Base-by-base conservation (phyloP, 2,329 filamentous ascomycete species). In the Endothia cerciana region DNA sequence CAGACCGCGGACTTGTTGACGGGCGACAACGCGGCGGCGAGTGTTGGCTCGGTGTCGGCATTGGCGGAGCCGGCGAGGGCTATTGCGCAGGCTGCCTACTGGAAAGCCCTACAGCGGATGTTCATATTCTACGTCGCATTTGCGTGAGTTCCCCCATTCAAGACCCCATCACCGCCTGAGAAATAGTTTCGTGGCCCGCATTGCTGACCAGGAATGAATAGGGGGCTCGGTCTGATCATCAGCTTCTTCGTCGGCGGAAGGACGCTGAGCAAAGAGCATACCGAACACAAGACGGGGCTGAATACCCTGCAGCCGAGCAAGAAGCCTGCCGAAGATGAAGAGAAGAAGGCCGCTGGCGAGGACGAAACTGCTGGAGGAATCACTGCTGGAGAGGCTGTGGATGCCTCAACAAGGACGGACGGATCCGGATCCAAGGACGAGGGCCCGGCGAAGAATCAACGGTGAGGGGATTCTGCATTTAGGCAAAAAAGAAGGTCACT, bases 1-100 rank as follows among this genome's bases (percentile, higher is more conserved):
- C 73, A 83, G 3, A 77, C 83, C 0, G 87, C 87, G 0, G 70
- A 74, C 4, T 72, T 79, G 30, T 81, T 92, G 6, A 82, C 85
- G 3, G 88, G 88, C n/a, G 78, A 80, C 69, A 81, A 83, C 65
- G 87, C 89, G 43, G 83, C 87, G 17, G 83, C 89, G 25, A 88
- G 85, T 72, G 85, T 89, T 1, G 79, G 83, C 25, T 72, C 86
- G 11, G 84, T 91, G 25, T 78, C 82, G n/a, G 69, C 73, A 0
- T 77, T 92, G 8, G 80, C 81, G 0, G 76, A 79, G 0, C 74
- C 75, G 2, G 78, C 86, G 59, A 82, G 77, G 2, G 70, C 71
- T 11, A 72, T 81, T 1, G 82, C 81, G 2, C 77, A 79, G 40
- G 73, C 70, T 0, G 83, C 84, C 0, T 87, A 83, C 71, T 82